Conservation (phyloP, 495 filamentous ascomycete species). For the Daldinia childiae region DNA sequence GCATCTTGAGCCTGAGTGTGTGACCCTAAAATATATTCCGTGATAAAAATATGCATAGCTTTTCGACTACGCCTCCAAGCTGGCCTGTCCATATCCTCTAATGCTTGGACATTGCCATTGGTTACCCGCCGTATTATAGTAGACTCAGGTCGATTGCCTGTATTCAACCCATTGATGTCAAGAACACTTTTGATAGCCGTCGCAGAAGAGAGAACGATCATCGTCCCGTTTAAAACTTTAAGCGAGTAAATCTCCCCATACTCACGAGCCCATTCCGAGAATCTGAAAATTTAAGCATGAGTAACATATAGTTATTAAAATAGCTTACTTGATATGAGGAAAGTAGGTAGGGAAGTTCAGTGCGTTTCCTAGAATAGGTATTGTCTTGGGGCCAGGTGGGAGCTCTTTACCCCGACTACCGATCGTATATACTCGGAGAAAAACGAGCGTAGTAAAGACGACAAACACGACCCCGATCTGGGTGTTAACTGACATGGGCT, state of each 20-base stretch:
- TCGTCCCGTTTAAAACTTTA: background rate
- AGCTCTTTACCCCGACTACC: background rate
- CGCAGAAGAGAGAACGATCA: background rate
- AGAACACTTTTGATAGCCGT: background rate
- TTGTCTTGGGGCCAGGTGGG: background rate
- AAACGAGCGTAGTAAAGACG: background rate
- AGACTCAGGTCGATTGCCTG: background rate
- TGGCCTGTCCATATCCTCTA: background rate
- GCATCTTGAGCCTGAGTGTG: background rate
- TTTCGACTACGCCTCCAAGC: slow-evolving; percentile 7
- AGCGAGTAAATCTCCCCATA: slow-evolving; percentile 4
- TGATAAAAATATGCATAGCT: slow-evolving; percentile 2
- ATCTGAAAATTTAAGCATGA: background rate
- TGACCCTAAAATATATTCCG: background rate
- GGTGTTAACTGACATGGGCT: background rate
- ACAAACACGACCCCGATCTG: background rate
- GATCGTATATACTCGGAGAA: background rate
- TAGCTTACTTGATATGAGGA: slow-evolving; percentile 2
- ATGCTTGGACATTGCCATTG: background rate
- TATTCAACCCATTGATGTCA: background rate
- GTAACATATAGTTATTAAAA: background rate
- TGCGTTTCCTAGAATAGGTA: background rate
- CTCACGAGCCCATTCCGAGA: background rate
- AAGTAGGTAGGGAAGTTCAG: background rate
- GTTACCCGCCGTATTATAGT: slow-evolving; percentile 3